Conservation (phyloP, 495 filamentous ascomycete species). For the Tuber melanosporum region DNA sequence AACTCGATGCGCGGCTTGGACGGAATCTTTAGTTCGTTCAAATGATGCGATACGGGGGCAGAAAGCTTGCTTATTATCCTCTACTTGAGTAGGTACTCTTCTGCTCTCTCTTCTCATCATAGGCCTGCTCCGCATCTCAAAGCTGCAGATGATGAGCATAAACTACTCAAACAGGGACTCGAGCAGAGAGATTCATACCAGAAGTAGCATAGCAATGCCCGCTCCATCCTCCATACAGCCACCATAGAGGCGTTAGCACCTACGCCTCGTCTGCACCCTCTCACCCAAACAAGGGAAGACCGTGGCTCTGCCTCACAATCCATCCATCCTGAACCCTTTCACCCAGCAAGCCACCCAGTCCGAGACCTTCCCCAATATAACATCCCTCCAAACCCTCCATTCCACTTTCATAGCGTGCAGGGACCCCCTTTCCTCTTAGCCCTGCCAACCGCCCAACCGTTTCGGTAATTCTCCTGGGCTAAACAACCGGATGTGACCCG, state of each 20-base stretch:
- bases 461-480: not conserved
- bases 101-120: not conserved
- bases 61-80: not conserved
- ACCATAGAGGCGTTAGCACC: not conserved
- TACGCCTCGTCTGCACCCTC: not conserved
- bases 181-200: not conserved
- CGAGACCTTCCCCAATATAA: not conserved
- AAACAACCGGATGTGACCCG: not conserved
- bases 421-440: slow-evolving; percentile 28
- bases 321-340: not conserved
- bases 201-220: not conserved
- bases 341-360: not conserved
- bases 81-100: not conserved
- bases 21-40: not conserved
- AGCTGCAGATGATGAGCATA: not conserved
- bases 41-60: not conserved
- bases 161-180: not conserved
- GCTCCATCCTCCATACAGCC: not conserved
- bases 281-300: not conserved
- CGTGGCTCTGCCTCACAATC: not conserved
- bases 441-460: not conserved
- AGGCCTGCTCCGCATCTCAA: not conserved
- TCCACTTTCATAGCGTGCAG: slow-evolving; percentile 26
- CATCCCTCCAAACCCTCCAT: slow-evolving; percentile 13
- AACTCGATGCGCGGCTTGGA: not conserved